Evolutionary conservation across 2,329 filamentous ascomycete species (phyloP), one percentile per base, ranked within the genome.

Genomic region (Trichothecium roseum): DNA sequence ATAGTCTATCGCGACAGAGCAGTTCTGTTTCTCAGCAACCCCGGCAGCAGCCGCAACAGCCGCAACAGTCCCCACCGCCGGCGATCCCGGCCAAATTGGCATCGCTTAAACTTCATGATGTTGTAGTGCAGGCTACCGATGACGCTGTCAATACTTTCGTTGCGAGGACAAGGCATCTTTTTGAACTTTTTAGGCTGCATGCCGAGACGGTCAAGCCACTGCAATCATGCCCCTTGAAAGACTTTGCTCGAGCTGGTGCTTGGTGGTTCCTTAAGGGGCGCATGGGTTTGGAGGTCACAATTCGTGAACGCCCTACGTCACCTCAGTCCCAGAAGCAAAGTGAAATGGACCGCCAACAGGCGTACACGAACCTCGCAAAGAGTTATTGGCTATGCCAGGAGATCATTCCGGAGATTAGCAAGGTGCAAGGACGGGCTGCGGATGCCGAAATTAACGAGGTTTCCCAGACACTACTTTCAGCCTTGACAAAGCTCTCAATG

Each of bases 181-280:
- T 75, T 41, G 78, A 81, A 43, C 67, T 91, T 3, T 93, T 94
- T 51, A 69, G 77, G 27, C 58, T 89, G 30, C 84, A 88, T 38
- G 80, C 86, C 0, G 84, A 94, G 54, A 72, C 78, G 22, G 66
- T 80, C 20, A 78, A 74, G 42, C 77, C 84, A 0, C 53, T 87
- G 4, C 67, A 74, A 37, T 68, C 71, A 20, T 80, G 74, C 34
- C 64, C 75, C 0, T 67, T 81, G 1, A 66, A 70, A 32, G 75
- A 86, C 40, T 81, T 88, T 63, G 67, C 81, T 8, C 72, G 84
- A 39, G 80, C 78, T 17, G 79, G 77, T 4, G 64, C 84, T 1
- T 95, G 88, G 88, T 95, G 88, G 88, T 93, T 94, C 50, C 53
- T 94, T 31, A 81, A 76, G 45, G 88, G 87, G 15, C 78, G 87